Percentiles rank a stretch among this genome's conserved stretches.
These are phyloP conservation scores for Suhomyces sp. DNA, from an alignment of 805 yeast species.

Conservation along the genomic window DNA sequence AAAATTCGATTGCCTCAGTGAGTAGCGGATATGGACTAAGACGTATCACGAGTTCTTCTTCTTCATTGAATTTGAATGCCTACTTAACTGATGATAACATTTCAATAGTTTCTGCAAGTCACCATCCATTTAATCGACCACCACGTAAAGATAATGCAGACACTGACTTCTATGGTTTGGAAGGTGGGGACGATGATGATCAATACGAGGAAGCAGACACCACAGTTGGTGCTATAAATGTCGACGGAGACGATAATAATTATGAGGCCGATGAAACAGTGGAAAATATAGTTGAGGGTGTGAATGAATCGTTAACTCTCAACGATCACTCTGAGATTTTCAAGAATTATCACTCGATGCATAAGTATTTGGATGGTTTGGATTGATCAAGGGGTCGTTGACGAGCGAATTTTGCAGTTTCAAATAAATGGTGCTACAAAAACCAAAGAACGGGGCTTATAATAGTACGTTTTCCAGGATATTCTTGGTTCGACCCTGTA, in stretches of 20 bases:
- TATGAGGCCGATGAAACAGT: neutral
- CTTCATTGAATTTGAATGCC: constrained; percentile 42
- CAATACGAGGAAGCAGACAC: constrained; percentile 5
- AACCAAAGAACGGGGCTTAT: too few relatives aligned
- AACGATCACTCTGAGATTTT: constrained; percentile 2
- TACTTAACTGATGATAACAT: constrained; percentile 37
- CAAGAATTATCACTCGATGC: constrained; percentile 4
- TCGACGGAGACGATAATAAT: constrained; percentile 5
- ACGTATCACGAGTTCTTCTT: constrained; percentile 39
- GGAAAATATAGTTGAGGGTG: neutral
- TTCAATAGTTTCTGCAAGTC: neutral
- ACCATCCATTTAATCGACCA: neutral
- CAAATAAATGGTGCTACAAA: too few relatives aligned
- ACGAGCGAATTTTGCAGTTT: too few relatives aligned
- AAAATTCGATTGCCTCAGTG: constrained; percentile 27
- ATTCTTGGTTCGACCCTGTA: too few relatives aligned
- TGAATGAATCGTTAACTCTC: constrained; percentile 6
- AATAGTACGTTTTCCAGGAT: too few relatives aligned
- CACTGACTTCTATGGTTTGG: neutral
- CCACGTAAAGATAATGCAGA: too few relatives aligned
- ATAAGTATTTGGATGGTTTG: constrained; percentile 7
- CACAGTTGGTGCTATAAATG: too few relatives aligned
- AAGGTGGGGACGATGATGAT: neutral
- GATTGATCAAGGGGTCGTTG: too few relatives aligned
- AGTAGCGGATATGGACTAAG: constrained; percentile 21